These are phyloP conservation scores for Escallonia rubra DNA, from an alignment of 129 eudicot genomes.

Conservation along the genomic window DNA sequence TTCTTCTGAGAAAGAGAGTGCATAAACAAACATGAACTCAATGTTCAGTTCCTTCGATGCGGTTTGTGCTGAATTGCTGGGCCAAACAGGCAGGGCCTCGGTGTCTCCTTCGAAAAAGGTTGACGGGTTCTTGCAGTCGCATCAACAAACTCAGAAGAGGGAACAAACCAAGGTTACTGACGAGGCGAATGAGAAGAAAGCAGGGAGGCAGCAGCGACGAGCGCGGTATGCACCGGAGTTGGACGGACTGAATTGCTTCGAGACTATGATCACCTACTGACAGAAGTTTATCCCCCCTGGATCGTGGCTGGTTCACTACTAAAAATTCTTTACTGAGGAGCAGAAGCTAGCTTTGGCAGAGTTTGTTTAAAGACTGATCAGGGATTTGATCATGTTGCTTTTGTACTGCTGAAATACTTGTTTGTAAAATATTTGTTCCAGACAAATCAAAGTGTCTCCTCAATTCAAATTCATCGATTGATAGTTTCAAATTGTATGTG, in stretches of 20 bases:
- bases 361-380: too few species aligned
- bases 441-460: too few species aligned
- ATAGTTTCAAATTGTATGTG: too few species aligned
- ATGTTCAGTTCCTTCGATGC: conserved; percentile 32
- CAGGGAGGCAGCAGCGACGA: background rate
- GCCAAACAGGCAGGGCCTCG: background rate
- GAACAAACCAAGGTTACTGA: background rate
- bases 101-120: background rate
- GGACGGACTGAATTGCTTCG: conserved; percentile 30
- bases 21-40: conserved; percentile 20
- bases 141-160: background rate
- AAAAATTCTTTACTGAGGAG: too few species aligned
- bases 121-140: background rate
- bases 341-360: too few species aligned
- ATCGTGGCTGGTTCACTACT: too few species aligned
- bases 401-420: too few species aligned
- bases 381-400: too few species aligned
- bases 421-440: too few species aligned
- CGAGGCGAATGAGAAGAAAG: background rate
- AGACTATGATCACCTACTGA: conserved; percentile 10
- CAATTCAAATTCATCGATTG: too few species aligned
- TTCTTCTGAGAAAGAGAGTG: too few species aligned
- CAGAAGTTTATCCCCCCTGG: too few species aligned
- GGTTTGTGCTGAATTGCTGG: conserved; percentile 14
- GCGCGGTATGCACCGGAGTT: conserved; percentile 21